phyloP scores from a whole-genome alignment of 2,329 filamentous ascomycete species.

The Phyllosticta citribraziliensis region DNA sequence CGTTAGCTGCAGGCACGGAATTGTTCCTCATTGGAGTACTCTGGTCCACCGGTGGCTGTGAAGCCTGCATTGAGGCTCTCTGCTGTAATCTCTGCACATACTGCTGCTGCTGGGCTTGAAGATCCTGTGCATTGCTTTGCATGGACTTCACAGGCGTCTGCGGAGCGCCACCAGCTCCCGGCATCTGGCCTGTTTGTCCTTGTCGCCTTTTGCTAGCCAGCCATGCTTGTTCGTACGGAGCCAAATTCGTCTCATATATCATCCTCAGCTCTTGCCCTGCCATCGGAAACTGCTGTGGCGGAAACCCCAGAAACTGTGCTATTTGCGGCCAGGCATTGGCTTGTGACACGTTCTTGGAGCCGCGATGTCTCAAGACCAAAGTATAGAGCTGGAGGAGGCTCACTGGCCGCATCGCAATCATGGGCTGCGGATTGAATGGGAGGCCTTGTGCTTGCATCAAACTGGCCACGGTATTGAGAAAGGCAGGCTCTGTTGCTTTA shows the following conservation, averaged over 20 bases:
- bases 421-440: conserved; percentile 64
- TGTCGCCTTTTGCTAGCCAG: conserved; percentile 42
- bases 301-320: conserved; percentile 42
- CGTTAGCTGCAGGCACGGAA: conserved; percentile 25
- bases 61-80: conserved; percentile 3
- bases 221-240: conserved; percentile 66
- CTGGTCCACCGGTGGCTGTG: conserved; percentile 7
- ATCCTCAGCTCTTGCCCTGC: conserved; percentile 60
- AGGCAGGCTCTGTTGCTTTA: conserved; percentile 13
- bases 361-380: conserved; percentile 64
- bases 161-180: conserved; percentile 20
- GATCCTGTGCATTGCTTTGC: conserved; percentile 29
- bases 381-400: conserved; percentile 71
- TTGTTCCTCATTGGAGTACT: conserved; percentile 7
- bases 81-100: conserved; percentile 13
- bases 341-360: conserved; percentile 62
- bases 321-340: conserved; percentile 66
- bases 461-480: conserved; percentile 61
- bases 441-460: conserved; percentile 68
- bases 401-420: conserved; percentile 63
- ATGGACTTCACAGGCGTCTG: conserved; percentile 25
- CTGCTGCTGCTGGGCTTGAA: conserved; percentile 37
- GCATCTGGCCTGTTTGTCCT: conserved; percentile 28
- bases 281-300: conserved; percentile 41
- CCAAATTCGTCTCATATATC: conserved; percentile 66